Evolutionary conservation across 2,329 filamentous ascomycete genomes (phyloP).

Genomic region (Zasmidium cellare): DNA sequence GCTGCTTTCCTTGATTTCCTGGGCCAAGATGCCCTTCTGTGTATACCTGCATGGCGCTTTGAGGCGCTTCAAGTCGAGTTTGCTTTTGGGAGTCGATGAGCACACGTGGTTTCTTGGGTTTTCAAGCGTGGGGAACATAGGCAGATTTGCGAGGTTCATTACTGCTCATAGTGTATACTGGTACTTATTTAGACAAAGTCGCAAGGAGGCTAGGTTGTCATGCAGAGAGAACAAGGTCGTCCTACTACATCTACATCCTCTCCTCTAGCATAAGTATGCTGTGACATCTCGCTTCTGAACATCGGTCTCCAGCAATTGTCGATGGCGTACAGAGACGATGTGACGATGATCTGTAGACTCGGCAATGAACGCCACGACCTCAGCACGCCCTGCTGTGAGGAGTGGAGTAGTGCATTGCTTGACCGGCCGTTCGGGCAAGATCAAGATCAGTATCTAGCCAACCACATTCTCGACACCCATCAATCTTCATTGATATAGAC

Average conservation of each 20-base stretch:
- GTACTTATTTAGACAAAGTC: not conserved
- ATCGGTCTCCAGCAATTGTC: too few species aligned
- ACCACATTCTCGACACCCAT: not conserved
- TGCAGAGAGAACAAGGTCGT: not conserved
- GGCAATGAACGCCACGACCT: too few species aligned
- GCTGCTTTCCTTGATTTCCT: not conserved
- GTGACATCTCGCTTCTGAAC: too few species aligned
- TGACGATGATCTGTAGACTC: too few species aligned
- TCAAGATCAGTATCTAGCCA: not conserved
- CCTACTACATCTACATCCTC: too few species aligned
- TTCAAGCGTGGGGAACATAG: not conserved
- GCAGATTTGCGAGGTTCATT: not conserved
- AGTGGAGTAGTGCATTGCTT: not conserved
- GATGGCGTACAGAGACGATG: too few species aligned
- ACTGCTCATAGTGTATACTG: not conserved
- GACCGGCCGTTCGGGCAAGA: not conserved
- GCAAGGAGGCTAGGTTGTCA: not conserved
- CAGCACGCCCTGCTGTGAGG: too few species aligned
- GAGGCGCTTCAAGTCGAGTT: not conserved
- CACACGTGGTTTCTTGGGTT: not conserved
- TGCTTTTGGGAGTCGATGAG: not conserved
- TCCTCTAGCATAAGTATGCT: too few species aligned
- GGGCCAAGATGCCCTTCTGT: too few species aligned
- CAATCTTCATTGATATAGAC: too few species aligned
- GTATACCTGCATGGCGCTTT: not conserved